These are phyloP conservation scores for Trichosporon inkin DNA, from an alignment of 1,284 basidiomycete species.

Conservation along the genomic window DNA sequence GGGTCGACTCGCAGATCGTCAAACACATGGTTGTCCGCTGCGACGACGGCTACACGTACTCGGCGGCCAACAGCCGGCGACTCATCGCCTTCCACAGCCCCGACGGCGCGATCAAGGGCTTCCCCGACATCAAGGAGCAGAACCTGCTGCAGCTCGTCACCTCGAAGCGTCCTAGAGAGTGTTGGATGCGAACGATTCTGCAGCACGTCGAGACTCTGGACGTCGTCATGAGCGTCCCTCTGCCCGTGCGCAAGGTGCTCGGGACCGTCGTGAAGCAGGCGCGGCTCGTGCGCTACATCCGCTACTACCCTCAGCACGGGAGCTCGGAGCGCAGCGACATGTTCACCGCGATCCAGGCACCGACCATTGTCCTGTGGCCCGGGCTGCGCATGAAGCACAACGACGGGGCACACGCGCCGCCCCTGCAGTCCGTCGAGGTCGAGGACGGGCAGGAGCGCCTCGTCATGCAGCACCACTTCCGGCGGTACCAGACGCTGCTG, in stretches of 20 bases:
- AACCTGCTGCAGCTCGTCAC: neutral
- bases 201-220: neutral
- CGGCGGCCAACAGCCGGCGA: neutral
- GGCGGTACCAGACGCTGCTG: neutral
- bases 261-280: neutral
- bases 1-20: neutral
- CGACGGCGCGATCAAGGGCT: neutral
- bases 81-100: neutral
- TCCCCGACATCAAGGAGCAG: neutral
- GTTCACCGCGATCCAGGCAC: neutral
- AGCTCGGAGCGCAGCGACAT: neutral
- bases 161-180: neutral
- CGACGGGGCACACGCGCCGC: neutral
- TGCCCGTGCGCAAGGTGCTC: neutral
- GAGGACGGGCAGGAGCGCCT: neutral
- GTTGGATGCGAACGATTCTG: neutral
- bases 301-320: neutral
- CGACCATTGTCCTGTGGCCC: neutral
- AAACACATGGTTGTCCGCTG: neutral
- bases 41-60: neutral
- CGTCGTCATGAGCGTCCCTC: neutral
- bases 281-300: neutral
- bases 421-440: neutral
- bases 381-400: neutral
- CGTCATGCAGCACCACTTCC: neutral